Percentiles rank a stretch among this genome's conserved stretches.
phyloP scores from a whole-genome alignment of 1,284 basidiomycete species.

The Cerrena zonata region DNA sequence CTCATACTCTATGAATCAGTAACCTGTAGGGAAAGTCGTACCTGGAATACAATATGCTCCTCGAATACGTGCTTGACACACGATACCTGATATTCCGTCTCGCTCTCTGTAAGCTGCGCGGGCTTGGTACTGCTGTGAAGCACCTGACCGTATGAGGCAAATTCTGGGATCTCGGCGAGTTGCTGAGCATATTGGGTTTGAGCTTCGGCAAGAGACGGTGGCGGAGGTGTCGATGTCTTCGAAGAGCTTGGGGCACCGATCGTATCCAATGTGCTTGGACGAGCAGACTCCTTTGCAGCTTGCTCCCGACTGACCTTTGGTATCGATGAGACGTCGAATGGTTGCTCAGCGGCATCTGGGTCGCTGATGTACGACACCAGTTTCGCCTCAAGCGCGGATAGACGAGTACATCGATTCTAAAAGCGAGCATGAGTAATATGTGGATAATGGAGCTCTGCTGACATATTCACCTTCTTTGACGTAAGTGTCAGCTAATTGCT shows the following conservation, averaged over 20 bases:
- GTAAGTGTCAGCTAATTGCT: conserved; percentile 77
- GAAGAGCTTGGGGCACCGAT: conserved; percentile 65
- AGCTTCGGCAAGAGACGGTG: conserved; percentile 72
- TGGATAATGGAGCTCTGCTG: conserved; percentile 1
- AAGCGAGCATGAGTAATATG: conserved; percentile 2
- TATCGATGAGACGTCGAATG: conserved; percentile 77
- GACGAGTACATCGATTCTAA: conserved; percentile 87
- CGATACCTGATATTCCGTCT: conserved; percentile 96
- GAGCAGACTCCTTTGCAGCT: conserved; percentile 78
- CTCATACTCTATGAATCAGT: no score
- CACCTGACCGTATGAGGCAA: conserved; percentile 80
- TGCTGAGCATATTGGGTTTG: conserved; percentile 85
- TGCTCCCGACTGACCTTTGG: conserved; percentile 90
- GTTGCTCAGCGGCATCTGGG: conserved; percentile 54
- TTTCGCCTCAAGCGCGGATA: conserved; percentile 80
- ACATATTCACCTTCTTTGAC: conserved; percentile 76
- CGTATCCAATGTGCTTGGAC: conserved; percentile 82
- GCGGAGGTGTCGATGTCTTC: conserved; percentile 57
- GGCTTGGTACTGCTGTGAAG: conserved; percentile 83
- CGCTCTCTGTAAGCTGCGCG: conserved; percentile 86
- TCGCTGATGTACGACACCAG: conserved; percentile 88
- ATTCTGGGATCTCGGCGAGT: conserved; percentile 81
- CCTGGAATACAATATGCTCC: conserved; percentile 94
- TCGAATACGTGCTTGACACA: conserved; percentile 97
- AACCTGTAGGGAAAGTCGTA: no score